These are phyloP conservation scores for Xerocomus nothofagi DNA, from an alignment of 1,284 basidiomycete species.

Conservation along the genomic window DNA sequence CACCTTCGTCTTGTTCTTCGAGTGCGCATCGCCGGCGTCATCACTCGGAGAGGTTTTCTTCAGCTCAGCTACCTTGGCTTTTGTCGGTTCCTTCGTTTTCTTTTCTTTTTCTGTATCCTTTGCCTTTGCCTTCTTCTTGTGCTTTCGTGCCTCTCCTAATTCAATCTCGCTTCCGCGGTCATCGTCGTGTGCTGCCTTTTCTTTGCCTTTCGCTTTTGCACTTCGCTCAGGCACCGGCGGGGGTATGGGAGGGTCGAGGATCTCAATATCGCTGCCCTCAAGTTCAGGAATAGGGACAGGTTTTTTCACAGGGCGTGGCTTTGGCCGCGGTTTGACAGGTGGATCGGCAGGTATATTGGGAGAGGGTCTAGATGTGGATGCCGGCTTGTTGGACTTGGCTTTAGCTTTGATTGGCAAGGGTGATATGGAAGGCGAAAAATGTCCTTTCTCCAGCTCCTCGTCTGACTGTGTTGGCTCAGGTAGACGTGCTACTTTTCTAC, in stretches of 20 bases:
- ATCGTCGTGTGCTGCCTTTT: slow-evolving; percentile 16
- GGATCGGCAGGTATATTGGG: slow-evolving; percentile 16
- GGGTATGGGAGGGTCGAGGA: slow-evolving; percentile 17
- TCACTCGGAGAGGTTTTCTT: slow-evolving; percentile 28
- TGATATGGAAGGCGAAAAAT: slow-evolving; percentile 10
- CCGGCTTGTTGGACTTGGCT: slow-evolving; percentile 13
- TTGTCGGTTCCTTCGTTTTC: slow-evolving; percentile 29
- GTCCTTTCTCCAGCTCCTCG: slow-evolving; percentile 2
- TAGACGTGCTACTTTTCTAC: slow-evolving; percentile 14
- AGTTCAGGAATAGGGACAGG: slow-evolving; percentile 17
- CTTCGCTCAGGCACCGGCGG: slow-evolving; percentile 12
- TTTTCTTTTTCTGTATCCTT: slow-evolving; percentile 36
- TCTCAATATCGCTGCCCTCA: slow-evolving; percentile 35
- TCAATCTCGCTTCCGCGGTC: slow-evolving; percentile 10
- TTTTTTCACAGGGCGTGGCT: slow-evolving; percentile 17
- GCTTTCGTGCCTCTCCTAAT: slow-evolving; percentile 10
- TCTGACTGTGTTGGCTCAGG: slow-evolving; percentile 11
- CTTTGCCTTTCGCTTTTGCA: slow-evolving; percentile 32
- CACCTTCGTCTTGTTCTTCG: slow-evolving; percentile 26
- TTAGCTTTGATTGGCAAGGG: slow-evolving; percentile 10
- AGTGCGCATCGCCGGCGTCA: slow-evolving; percentile 10
- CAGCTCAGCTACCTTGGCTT: slow-evolving; percentile 17
- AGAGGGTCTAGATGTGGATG: slow-evolving; percentile 19
- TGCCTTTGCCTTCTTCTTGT: slow-evolving; percentile 25
- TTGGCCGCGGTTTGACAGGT: slow-evolving; percentile 24